Evolutionary conservation across 2,329 filamentous ascomycete genomes (phyloP), one percentile per base, ranked within the genome.

Genomic region (Pseudogymnoascus sp.): DNA sequence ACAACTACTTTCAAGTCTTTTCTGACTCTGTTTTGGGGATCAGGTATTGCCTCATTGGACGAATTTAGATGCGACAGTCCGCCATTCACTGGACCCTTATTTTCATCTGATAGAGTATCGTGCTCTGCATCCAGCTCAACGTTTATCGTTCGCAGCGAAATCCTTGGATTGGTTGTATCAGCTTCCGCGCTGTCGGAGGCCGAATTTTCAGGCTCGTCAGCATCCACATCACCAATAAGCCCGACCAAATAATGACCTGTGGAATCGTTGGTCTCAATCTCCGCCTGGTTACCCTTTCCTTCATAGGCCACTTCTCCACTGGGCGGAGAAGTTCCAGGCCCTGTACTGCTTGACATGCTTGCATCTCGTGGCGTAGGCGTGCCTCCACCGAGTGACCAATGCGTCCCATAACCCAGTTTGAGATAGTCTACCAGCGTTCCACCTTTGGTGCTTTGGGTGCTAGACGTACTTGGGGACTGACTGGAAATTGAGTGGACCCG

Each of bases 361-460:
- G 15, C 21, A 4, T 50, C 58, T 39, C 63, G 62, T 13, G 36
- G 44, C 44, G 65, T 65, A 17, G 63, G 60, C 13, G 63, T 40
- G 65, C 64, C 61, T 21, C 69, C 64, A 4, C 76, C 75, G 1
- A 85, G 69, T 11, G 79, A 78, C 84, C 84, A 87, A 66, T 86
- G 84, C n/a, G 82, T 86, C 29, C 84, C 84, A 66, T 87, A 87
- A 4, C 84, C 84, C 58, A 87, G 73, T 68, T 85, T 89, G 59
- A 90, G 77, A 68, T 85, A 88, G 65, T 80, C 82, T 69, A 86
- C 80, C 67, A 86, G 78, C 61, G 78, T 84, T 17, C 54, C 24
- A 13, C 21, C 41, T 57, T 37, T 39, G 13, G 24, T 35, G 15
- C 15, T 61, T 60, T 15, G 60, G 26, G n/a, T 39, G 59, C 2